Evolutionary conservation across 1,284 basidiomycete genomes (phyloP), one percentile per base, ranked within the genome.

Genomic region (Spongispora temasekensis): DNA sequence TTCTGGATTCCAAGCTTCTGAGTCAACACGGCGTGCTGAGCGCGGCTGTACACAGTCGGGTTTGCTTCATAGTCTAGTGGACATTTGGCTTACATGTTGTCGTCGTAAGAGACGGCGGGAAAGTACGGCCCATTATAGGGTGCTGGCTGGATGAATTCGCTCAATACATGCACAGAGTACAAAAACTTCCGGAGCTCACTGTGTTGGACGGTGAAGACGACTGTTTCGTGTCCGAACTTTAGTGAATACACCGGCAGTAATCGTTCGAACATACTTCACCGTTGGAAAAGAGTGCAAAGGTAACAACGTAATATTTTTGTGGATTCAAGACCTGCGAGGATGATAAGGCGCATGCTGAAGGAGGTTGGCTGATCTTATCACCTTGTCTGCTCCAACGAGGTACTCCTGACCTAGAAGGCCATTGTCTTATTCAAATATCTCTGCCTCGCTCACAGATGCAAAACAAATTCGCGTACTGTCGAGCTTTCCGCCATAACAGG

Each of bases 251-350:
- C 27, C 3, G 23, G 10, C 7, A 37, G 19, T 9, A 12, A 32
- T 44, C 23, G 4, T 13, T n/a, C 35, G 10, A 37, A 51, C 76
- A 37, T 56, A 84, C 84, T 77, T 86, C 84, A 68, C 84, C 84
- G 61, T 85, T 84, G 30, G 81, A 83, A 66, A 86, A 86, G 37
- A 86, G 69, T 0, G 83, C 83, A 61, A 85, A 80, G 0, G 85
- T 85, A 19, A 85, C 82, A n/a, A 86, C 69, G 60, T 77, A 84
- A 61, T 84, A 86, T 62, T 81, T 80, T 13, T 65, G 69, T 4
- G 84, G 78, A 65, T 85, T 77, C 34, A 86, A 70, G 28, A 77
- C 79, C 80, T 82, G 57, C 17, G 34, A 37, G 8, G 3, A n/a
- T 19, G 27, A 31, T 62, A 15, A 61, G 62, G n/a, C n/a, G n/a